A percentile compares a stretch with the other conserved stretches of the same genome.
Conservation (phyloP, 2,329 filamentous ascomycete genomes). For the Monosporascus sp. region DNA sequence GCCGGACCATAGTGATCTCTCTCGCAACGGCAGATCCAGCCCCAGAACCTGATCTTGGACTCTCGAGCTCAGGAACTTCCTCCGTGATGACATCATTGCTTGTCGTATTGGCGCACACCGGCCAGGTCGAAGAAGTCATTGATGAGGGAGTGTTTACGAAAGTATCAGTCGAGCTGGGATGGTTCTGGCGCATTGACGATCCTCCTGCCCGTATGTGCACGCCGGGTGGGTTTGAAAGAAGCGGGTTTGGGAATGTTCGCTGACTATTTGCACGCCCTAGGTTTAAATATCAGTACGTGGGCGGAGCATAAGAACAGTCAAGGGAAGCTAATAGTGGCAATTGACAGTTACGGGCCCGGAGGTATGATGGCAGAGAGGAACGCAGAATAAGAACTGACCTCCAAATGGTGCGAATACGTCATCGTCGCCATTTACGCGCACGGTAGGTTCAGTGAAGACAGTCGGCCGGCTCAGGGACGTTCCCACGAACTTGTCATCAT, state of each 20-base stretch:
- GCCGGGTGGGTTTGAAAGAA: neutral
- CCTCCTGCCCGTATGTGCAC: neutral
- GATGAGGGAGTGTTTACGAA: neutral
- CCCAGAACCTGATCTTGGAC: neutral
- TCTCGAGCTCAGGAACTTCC: neutral
- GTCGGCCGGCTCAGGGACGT: neutral
- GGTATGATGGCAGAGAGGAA: neutral
- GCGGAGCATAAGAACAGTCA: neutral
- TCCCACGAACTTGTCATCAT: slow-evolving; percentile 7
- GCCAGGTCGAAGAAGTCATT: neutral
- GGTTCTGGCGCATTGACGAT: neutral
- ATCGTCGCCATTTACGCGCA: slow-evolving; percentile 8
- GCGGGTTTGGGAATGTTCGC: neutral
- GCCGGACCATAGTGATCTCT: neutral
- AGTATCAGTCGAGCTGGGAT: neutral
- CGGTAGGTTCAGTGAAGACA: neutral
- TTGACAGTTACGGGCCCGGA: neutral
- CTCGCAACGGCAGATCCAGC: neutral
- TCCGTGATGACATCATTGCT: neutral
- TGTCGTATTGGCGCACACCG: neutral
- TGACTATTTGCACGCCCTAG: slow-evolving; percentile 24
- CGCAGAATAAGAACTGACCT: slow-evolving; percentile 27
- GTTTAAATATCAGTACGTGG: neutral
- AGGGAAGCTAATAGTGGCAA: no score
- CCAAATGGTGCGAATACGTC: slow-evolving; percentile 42